These are phyloP conservation scores for Knoxdaviesia capensis DNA, from an alignment of 2,329 filamentous ascomycete species.

Conservation along the genomic window DNA sequence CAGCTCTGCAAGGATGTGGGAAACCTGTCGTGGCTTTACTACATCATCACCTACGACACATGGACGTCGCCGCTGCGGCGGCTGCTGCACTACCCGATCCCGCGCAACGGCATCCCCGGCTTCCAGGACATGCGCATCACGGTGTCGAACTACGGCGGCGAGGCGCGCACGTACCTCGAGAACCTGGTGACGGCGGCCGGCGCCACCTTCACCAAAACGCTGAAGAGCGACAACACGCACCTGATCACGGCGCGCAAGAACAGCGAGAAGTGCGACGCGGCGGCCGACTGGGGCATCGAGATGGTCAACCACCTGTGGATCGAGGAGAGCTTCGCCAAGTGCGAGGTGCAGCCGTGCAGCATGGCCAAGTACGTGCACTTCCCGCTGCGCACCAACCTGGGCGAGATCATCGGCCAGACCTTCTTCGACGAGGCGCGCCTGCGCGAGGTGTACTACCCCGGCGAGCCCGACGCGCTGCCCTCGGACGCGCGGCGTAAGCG, in stretches of 20 bases:
- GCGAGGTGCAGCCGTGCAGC: constrained; percentile 52
- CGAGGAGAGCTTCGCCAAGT: constrained; percentile 90
- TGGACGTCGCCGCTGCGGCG: constrained; percentile 75
- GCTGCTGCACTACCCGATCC: constrained; percentile 77
- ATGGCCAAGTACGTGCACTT: constrained; percentile 69
- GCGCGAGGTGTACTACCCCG: constrained; percentile 48
- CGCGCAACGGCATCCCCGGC: constrained; percentile 55
- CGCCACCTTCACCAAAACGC: constrained; percentile 79
- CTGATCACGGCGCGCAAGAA: constrained; percentile 75
- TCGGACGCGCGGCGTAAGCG: constrained; percentile 25
- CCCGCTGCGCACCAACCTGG: constrained; percentile 72
- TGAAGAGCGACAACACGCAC: constrained; percentile 91
- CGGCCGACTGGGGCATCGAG: constrained; percentile 76
- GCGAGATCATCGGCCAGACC: constrained; percentile 82
- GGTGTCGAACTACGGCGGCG: constrained; percentile 89
- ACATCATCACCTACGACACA: constrained; percentile 69
- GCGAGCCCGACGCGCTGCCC: constrained; percentile 26
- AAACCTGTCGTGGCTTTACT: constrained; percentile 85
- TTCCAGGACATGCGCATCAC: constrained; percentile 65
- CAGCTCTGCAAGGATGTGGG: constrained; percentile 66
- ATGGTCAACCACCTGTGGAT: constrained; percentile 94
- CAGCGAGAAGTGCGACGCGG: constrained; percentile 86
- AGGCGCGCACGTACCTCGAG: constrained; percentile 81
- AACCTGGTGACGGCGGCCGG: constrained; percentile 73
- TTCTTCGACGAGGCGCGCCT: constrained; percentile 46